A percentile compares a stretch with the other conserved stretches of the same genome.
Evolutionary conservation across 352 stramenopile species (phyloP).

Genomic region (Globisporangium megalacanthum): DNA sequence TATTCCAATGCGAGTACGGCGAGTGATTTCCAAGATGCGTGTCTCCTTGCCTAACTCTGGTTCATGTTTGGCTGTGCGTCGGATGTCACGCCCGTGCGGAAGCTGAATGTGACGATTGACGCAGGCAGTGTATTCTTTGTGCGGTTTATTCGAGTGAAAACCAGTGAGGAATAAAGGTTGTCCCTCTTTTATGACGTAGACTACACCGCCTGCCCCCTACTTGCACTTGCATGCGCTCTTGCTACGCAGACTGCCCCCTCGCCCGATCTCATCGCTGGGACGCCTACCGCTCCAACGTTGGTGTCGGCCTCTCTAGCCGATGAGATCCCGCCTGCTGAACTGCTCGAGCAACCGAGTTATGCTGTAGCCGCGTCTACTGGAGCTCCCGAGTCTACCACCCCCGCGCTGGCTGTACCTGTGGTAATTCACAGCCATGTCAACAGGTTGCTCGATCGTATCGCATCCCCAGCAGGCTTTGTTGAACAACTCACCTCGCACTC

Average conservation of each 20-base stretch:
- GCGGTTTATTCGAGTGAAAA: background rate
- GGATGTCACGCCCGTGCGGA: background rate
- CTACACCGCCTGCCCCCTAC: background rate
- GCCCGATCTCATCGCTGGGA: background rate
- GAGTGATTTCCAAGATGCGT: background rate
- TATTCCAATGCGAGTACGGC: background rate
- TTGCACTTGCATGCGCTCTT: background rate
- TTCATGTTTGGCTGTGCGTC: background rate
- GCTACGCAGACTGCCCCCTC: background rate
- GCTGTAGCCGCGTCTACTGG: too few species aligned
- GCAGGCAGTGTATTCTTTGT: background rate
- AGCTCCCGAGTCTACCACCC: background rate
- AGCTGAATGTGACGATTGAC: background rate
- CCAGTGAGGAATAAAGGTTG: background rate
- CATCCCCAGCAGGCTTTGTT: background rate
- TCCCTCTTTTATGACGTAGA: background rate
- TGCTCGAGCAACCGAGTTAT: background rate
- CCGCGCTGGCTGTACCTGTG: background rate
- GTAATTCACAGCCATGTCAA: constrained; percentile 1
- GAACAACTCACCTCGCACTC: background rate
- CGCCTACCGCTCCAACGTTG: background rate
- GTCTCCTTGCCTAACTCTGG: background rate
- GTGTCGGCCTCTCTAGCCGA: background rate
- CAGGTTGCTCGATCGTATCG: constrained; percentile 2
- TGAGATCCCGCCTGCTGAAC: background rate